These are phyloP conservation scores for Polygonum maritimum DNA, from an alignment of 148 eudicot species.

Conservation along the genomic window DNA sequence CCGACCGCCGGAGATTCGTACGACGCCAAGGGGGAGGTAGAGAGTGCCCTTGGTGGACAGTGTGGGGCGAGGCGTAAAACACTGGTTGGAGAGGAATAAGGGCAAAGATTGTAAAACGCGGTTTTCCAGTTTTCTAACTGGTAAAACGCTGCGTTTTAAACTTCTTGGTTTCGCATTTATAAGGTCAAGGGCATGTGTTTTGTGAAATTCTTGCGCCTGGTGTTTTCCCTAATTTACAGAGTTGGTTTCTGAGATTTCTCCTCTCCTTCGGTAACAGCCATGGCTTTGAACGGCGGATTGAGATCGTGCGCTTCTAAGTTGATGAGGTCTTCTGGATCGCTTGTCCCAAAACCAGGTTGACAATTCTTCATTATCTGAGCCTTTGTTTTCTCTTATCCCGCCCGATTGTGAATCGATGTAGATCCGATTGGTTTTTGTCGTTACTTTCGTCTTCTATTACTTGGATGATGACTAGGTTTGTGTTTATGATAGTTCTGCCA, in stretches of 20 bases:
- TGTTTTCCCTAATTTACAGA: background rate
- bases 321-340: constrained; percentile 38
- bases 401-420: background rate
- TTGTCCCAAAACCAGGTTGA: constrained; percentile 51
- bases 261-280: constrained; percentile 12
- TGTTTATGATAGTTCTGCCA: background rate
- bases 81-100: background rate
- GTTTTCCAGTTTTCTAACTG: background rate
- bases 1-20: background rate
- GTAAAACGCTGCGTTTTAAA: background rate
- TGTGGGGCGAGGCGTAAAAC: background rate
- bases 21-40: background rate
- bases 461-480: background rate
- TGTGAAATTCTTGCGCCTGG: background rate
- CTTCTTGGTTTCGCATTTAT: background rate
- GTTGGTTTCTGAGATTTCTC: constrained; percentile 3
- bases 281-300: constrained; percentile 61
- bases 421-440: background rate
- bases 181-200: background rate
- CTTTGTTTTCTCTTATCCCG: too few species aligned
- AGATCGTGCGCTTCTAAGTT: constrained; percentile 57
- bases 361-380: background rate
- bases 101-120: background rate
- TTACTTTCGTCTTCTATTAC: background rate
- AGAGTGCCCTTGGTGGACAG: background rate